Percentiles rank a stretch among this genome's conserved stretches.
These are phyloP conservation scores for Conticribra weissflogii DNA, from an alignment of 108 stramenopile genomes.

Conservation along the genomic window DNA sequence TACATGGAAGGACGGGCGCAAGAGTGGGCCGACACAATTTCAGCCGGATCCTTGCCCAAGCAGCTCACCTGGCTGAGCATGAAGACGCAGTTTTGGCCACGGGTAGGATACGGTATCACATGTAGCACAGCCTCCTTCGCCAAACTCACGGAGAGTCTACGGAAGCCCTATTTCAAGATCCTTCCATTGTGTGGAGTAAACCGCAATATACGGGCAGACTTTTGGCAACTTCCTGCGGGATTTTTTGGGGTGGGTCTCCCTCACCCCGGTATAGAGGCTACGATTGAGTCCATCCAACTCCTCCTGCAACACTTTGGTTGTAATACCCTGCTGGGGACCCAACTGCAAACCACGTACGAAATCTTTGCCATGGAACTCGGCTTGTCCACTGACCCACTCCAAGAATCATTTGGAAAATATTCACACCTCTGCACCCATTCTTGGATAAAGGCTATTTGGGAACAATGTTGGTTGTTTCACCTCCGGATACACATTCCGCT, in stretches of 20 bases:
- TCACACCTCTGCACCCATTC: too few relatives aligned
- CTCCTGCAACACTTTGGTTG: slow-evolving; percentile 26
- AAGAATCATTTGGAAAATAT: too few relatives aligned
- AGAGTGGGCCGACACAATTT: not conserved
- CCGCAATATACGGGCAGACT: too few relatives aligned
- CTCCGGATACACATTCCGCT: too few relatives aligned
- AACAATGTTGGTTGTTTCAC: too few relatives aligned
- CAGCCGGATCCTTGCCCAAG: slow-evolving; percentile 4
- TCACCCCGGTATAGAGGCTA: slow-evolving; percentile 11
- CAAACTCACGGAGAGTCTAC: not conserved
- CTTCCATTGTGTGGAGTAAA: slow-evolving; percentile 5
- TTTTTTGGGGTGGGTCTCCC: slow-evolving; percentile 21
- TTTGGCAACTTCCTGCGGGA: not conserved
- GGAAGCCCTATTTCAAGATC: not conserved
- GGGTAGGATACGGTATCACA: slow-evolving; percentile 7
- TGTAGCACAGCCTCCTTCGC: not conserved
- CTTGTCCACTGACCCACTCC: slow-evolving; percentile 9
- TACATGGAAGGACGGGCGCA: too few relatives aligned
- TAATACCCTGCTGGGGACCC: not conserved
- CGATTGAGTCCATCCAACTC: not conserved
- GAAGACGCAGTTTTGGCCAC: too few relatives aligned
- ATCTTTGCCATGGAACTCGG: slow-evolving; percentile 4
- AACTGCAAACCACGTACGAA: slow-evolving; percentile 1
- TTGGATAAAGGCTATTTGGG: too few relatives aligned
- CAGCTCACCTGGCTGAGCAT: too few relatives aligned